Evolutionary conservation across 208 protist species (phyloP).

Genomic region (Acanthamoeba healyi): DNA sequence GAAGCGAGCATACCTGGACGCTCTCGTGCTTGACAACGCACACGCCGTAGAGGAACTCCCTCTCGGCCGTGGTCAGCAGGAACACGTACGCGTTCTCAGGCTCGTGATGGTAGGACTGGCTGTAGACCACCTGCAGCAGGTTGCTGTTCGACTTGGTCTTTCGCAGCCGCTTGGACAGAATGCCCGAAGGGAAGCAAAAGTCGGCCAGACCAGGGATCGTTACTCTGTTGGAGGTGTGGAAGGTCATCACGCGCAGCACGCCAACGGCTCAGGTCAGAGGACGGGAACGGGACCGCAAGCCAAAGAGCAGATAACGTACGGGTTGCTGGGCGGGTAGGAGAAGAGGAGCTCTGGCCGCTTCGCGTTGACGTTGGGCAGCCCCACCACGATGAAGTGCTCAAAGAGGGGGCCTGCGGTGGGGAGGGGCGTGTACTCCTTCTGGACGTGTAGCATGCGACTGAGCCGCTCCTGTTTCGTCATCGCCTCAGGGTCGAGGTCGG

Average conservation of each 20-base stretch:
- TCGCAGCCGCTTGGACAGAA: conserved; percentile 11
- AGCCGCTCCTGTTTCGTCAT: conserved; percentile 63
- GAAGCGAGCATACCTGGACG: not conserved
- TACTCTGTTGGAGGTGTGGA: not conserved
- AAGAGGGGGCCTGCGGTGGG: conserved; percentile 17
- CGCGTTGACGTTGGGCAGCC: not conserved
- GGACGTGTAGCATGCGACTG: conserved; percentile 57
- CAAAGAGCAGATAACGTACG: not conserved
- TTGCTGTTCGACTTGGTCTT: conserved; percentile 64
- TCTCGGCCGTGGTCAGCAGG: conserved; percentile 31
- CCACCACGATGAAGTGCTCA: conserved; percentile 66
- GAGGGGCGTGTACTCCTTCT: not conserved
- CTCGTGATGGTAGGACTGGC: conserved; percentile 47
- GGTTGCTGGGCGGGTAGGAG: conserved; percentile 31
- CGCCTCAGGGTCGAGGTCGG: conserved; percentile 59
- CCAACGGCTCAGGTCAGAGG: not conserved
- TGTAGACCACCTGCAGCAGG: conserved; percentile 57
- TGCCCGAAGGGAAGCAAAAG: conserved; percentile 58
- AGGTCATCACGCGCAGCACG: not conserved
- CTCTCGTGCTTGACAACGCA: conserved; percentile 62
- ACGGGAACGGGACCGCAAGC: not conserved
- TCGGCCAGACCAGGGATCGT: conserved; percentile 53
- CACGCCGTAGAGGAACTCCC: conserved; percentile 51
- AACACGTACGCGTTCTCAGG: conserved; percentile 60
- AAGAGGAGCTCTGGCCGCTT: conserved; percentile 32